Evolutionary conservation across 306 rosid species (phyloP).

Genomic region (Trichosanthes cucumerina): DNA sequence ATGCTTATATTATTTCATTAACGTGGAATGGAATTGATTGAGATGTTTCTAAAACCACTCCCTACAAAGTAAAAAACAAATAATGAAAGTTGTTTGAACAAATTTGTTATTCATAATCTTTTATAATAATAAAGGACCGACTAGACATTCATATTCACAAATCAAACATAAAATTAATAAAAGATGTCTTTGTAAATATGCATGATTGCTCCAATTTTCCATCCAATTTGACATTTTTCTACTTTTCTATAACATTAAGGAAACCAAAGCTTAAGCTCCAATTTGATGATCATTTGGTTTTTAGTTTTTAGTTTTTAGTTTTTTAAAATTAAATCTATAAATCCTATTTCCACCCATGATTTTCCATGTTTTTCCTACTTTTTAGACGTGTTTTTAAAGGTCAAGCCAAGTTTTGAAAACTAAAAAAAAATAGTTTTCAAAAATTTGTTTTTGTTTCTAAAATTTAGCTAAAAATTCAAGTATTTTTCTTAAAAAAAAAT

Average conservation of each 20-base stretch:
- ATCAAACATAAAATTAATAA: not conserved
- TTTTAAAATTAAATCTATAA: no score
- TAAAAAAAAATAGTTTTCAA: no score
- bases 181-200: not conserved
- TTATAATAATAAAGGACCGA: not conserved
- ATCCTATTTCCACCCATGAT: no score
- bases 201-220: not conserved
- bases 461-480: no score
- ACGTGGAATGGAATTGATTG: not conserved
- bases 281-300: no score
- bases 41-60: not conserved
- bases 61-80: not conserved
- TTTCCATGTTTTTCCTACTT: no score
- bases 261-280: not conserved
- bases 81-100: not conserved
- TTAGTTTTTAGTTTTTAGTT: no score
- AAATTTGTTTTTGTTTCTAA: no score
- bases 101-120: not conserved
- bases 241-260: not conserved
- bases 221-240: not conserved
- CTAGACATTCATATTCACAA: not conserved
- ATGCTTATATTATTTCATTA: not conserved
- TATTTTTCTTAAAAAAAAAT: no score
- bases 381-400: no score
- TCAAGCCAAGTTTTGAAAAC: no score